Evolutionary conservation across 371 early-diverging fungal genomes (phyloP), one percentile per base, ranked within the genome.

Genomic region (Chytridiales sp.): DNA sequence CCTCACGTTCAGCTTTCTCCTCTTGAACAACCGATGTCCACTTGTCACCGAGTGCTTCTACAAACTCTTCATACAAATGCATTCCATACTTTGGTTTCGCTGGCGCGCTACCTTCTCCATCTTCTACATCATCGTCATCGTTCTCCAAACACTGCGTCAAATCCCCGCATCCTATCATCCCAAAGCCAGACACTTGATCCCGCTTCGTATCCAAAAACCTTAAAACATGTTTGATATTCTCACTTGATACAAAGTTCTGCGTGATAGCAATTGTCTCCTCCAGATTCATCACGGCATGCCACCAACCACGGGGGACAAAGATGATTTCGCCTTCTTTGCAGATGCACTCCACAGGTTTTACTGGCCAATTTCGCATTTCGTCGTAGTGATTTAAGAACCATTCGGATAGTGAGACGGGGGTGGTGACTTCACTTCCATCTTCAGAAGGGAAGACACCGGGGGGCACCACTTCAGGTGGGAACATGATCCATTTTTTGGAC

Each of bases 301-400:
- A 88, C 88, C 88, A 88, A 54, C 86, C 87, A 39, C 73, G 58
- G 2, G 88, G 88, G 1, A 88, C 85, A 69, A 81, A 87, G 60
- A 86, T 72, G 44, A 87, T 58, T 57, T 88, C 88, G 17, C 87
- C 87, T 6, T 77, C 77, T 15, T 75, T 61, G 63, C 85, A 84
- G 2, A 85, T 71, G 29, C 81, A 76, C 61, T 86, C 85, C 22
- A 82, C 42, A 1, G 83, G 82, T 46, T 52, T 26, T 61, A 62
- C 44, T 6, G 62, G 55, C 8, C 32, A 29, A 1, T 15, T 3
- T 22, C 60, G 47, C 29, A 62, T 47, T 47, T 72, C 66, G 11
- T 60, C 41, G 55, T 73, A 71, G 32, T 66, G 63, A 41, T 69
- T 74, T 57, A 74, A 36, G 53, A 75, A 69, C 88, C 88, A 88